Base-by-base conservation (phyloP, 768 basidiomycete genomes). In the Guyanaporus albipodus region DNA sequence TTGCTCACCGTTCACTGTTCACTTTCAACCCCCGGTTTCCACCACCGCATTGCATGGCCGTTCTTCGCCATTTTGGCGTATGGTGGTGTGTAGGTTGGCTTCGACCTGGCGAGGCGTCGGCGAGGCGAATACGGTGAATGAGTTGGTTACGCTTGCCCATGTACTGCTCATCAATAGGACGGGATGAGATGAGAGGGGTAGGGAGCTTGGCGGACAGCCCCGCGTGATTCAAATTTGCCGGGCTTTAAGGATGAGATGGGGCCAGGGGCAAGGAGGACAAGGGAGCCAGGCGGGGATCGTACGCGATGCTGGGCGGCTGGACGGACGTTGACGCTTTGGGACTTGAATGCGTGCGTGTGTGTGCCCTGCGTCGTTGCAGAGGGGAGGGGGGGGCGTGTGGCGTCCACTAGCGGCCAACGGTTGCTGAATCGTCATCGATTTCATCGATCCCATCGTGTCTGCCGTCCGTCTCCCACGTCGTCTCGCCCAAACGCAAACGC, bases 61-160 rank as follows among this genome's bases (percentile, higher is more conserved):
- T n/a, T n/a, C n/a, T n/a, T n/a, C n/a, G n/a, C n/a, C 17, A n/a
- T 35, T 18, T 6, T 28, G 36, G 22, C 31, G 9, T 42, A 33
- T 34, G 36, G 18, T 26, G 39, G 9, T n/a, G 14, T 14, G 12
- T 14, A n/a, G n/a, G 29, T 14, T 8, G 8, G 42, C 31, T 38
- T 42, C 19, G 39, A 40, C 6, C 46, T 11, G 26, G 44, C 43
- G 29, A 54, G 47, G 60, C 33, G 44, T 24, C 48, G 53, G 56
- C 54, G 39, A 55, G 58, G 61, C 58, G 44, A 50, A 39, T 40
- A 31, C 36, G 32, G 44, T 32, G 48, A 45, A 58, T 44, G 49
- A 42, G 46, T 33, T 33, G 31, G 14, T 49, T 48, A 41, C 18
- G 53, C 41, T 46, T 18, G 14, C 19, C 27, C 19, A 22, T 29